phyloP scores from a whole-genome alignment of 2,329 filamentous ascomycete species.

The Mycosphaerelloides madeirae region DNA sequence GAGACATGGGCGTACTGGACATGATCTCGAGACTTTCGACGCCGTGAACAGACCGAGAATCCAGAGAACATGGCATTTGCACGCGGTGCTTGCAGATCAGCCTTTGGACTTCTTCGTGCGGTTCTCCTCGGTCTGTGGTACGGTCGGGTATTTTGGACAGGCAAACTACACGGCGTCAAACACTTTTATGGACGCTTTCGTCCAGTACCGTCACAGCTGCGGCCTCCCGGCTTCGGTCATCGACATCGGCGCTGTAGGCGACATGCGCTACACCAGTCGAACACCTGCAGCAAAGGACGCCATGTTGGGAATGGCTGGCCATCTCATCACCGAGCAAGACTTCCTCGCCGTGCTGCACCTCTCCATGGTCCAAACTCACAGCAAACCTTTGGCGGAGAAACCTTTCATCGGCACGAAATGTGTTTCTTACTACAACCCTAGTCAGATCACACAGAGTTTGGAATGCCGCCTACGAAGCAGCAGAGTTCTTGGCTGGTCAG shows the following conservation, averaged over 20 bases:
- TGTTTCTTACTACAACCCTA: too few species aligned
- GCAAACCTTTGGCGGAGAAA: too few species aligned
- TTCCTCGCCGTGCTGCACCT: too few species aligned
- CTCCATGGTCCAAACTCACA: too few species aligned
- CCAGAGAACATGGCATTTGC: slow-evolving; percentile 39
- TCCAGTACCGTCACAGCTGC: slow-evolving; percentile 20
- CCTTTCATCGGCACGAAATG: too few species aligned
- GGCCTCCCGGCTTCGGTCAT: slow-evolving; percentile 25
- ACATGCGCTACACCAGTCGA: slow-evolving; percentile 30
- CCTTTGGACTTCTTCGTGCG: slow-evolving; percentile 46
- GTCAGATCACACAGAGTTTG: too few species aligned
- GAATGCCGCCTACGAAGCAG: too few species aligned
- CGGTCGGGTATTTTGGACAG: slow-evolving; percentile 56
- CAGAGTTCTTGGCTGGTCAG: too few species aligned
- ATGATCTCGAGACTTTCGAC: slow-evolving; percentile 18
- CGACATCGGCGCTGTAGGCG: slow-evolving; percentile 29
- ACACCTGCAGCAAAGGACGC: too few species aligned
- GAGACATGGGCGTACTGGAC: neutral
- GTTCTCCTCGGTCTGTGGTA: slow-evolving; percentile 50
- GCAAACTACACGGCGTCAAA: slow-evolving; percentile 55
- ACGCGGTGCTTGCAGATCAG: slow-evolving; percentile 32
- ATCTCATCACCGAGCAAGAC: too few species aligned
- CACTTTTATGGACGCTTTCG: slow-evolving; percentile 26
- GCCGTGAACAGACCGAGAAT: slow-evolving; percentile 7
- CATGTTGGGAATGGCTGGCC: too few species aligned